Conservation (phyloP, 2,329 filamentous ascomycete genomes). For the Fusarium lateritium region DNA sequence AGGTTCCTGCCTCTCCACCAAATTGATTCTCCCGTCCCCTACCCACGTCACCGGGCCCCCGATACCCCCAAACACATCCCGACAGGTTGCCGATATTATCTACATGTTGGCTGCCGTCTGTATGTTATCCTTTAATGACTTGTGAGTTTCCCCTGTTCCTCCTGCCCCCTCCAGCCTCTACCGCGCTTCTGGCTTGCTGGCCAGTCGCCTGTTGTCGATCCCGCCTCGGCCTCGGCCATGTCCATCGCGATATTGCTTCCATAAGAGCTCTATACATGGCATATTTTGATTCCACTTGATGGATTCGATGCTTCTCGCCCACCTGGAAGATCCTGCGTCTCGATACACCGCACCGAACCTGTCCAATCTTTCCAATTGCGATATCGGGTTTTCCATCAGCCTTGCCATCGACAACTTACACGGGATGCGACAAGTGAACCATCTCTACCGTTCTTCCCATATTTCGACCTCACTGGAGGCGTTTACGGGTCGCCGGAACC, state of each 20-base stretch:
- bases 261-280: constrained; percentile 44
- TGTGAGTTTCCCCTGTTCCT: constrained; percentile 60
- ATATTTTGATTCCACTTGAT: constrained; percentile 53
- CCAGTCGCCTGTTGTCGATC: constrained; percentile 57
- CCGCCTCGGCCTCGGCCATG: constrained; percentile 51
- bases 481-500: constrained; percentile 51
- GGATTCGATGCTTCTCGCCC: constrained; percentile 54
- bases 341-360: constrained; percentile 38
- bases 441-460: constrained; percentile 50
- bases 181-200: constrained; percentile 53
- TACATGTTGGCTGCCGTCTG: constrained; percentile 54
- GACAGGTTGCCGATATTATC: constrained; percentile 44
- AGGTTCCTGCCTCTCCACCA: constrained; percentile 55
- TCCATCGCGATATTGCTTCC: constrained; percentile 56
- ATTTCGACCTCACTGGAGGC: constrained; percentile 31
- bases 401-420: constrained; percentile 63
- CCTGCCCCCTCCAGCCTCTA: constrained; percentile 46
- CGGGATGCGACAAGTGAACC: constrained; percentile 61
- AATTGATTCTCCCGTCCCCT: constrained; percentile 53
- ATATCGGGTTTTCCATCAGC: constrained; percentile 60
- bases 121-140: constrained; percentile 64
- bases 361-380: constrained; percentile 60
- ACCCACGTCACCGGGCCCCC: constrained; percentile 51
- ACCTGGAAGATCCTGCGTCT: constrained; percentile 49
- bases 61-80: constrained; percentile 48